Percentiles rank a stretch among this genome's conserved stretches.
Conservation (phyloP, 2,329 filamentous ascomycete species). For the Blastomyces parvus region DNA sequence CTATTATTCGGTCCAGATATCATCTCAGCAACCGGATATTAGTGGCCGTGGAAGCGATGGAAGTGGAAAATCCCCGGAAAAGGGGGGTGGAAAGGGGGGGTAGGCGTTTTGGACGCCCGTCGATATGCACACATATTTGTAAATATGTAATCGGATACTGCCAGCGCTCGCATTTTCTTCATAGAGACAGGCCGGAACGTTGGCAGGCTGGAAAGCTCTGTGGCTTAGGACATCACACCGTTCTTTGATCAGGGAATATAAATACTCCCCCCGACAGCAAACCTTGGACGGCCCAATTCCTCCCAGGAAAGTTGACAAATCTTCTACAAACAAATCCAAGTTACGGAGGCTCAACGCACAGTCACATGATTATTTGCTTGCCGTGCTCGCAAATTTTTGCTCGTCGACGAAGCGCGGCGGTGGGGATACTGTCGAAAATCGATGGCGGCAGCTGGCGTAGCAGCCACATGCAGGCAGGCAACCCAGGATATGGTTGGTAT, state of each 20-base stretch:
- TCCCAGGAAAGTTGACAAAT: not conserved
- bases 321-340: not conserved
- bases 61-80: not conserved
- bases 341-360: not conserved
- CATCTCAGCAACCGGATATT: not conserved
- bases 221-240: not conserved
- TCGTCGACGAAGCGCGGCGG: not conserved
- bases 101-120: not conserved
- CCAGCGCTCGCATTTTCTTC: not conserved
- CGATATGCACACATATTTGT: not conserved
- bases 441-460: not conserved
- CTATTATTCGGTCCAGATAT: not conserved
- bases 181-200: not conserved
- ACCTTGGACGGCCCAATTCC: not conserved
- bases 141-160: not conserved
- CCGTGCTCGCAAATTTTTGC: not conserved
- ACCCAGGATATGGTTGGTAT: slow-evolving; percentile 1
- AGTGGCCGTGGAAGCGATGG: not conserved
- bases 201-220: not conserved
- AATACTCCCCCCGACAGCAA: not conserved
- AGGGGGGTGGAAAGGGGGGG: not conserved
- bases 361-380: slow-evolving; percentile 1
- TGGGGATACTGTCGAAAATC: not conserved
- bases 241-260: not conserved
- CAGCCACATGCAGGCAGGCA: not conserved